phyloP scores from a whole-genome alignment of 176 grass and related monocot species.

The Ananas comosus region DNA sequence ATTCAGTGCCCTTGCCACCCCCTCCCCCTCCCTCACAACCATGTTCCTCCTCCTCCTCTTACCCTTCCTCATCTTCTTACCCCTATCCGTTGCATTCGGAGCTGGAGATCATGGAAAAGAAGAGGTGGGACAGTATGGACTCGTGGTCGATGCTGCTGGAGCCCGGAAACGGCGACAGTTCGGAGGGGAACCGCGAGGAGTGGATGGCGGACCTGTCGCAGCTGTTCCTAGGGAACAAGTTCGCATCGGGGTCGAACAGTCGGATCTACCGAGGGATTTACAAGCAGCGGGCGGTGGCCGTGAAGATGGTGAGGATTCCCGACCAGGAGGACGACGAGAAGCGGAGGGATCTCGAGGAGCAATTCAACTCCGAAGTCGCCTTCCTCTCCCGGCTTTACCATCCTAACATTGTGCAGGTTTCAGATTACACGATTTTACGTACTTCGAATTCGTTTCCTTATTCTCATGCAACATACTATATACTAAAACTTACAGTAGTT shows the following conservation, averaged over 20 bases:
- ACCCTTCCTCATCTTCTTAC: constrained; percentile 23
- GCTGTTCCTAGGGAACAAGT: constrained; percentile 95
- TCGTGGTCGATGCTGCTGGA: constrained; percentile 98
- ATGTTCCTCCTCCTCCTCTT: constrained; percentile 33
- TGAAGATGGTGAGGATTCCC: constrained; percentile 94
- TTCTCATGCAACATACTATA: too few relatives aligned
- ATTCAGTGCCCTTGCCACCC: not conserved
- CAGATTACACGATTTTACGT: not conserved
- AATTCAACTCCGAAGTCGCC: constrained; percentile 95
- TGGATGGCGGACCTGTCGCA: constrained; percentile 98
- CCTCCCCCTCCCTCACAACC: constrained; percentile 14
- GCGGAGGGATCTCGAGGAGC: constrained; percentile 51
- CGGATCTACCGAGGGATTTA: constrained; percentile 98
- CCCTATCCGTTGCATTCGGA: constrained; percentile 32
- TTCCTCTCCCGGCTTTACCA: constrained; percentile 89
- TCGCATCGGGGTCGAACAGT: constrained; percentile 89
- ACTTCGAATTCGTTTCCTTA: too few relatives aligned
- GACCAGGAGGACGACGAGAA: constrained; percentile 88
- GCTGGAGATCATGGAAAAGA: constrained; percentile 96
- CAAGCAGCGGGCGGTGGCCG: constrained; percentile 76
- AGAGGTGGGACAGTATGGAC: constrained; percentile 94
- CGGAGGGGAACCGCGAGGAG: constrained; percentile 45
- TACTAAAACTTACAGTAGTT: not conserved
- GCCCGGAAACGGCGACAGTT: constrained; percentile 19
- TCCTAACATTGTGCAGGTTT: constrained; percentile 90